Base-by-base conservation (phyloP, 768 basidiomycete species). In the Tubosaeta brunneosetosa region DNA sequence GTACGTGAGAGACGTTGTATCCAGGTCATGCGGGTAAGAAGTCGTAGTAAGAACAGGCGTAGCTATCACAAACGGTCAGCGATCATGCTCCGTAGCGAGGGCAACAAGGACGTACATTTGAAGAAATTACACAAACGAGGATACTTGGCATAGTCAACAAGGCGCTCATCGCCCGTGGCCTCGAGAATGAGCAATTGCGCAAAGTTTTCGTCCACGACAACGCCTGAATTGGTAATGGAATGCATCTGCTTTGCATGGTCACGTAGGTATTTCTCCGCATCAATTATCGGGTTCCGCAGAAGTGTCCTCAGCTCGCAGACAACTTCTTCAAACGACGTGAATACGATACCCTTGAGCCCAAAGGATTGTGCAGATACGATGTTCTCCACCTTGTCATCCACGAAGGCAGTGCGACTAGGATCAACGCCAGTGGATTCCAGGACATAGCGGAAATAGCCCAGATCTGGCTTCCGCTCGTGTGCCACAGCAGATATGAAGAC, bases 371-470 rank as follows among this genome's bases (percentile, higher is more conserved):
- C 59, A 16, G 62, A 61, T 7, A 62, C 47, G 4, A 62, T 51
- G 8, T 63, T 63, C 50, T 62, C 62, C 45, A 61, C 11, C 47
- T 53, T 62, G 25, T 62, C 61, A 10, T 62, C 61, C n/a, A 62
- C 62, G 14, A 64, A 62, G 3, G 49, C 59, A 10, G 62, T 64
- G 1, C 62, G 59, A 36, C n/a, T 44, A 14, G 61, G 59, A 14
- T 64, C 56, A 5, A 61, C 46, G 17, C 59, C 59, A 2, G 59
- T 55, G 6, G 43, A 60, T 32, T 57, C 45, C 4, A 61, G 49
- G 7, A 61, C 61, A 2, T 57, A 55, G 13, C 47, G 51, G 6
- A 61, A 62, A 27, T 37, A 64, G 17, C 62, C 59, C 2, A 62
- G 62, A 27, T 61, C 55, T 1, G 61, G 61, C 26, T 62, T 61